Evolutionary conservation across 345 rosid genomes (phyloP).

Genomic region (Aquilaria sinensis): DNA sequence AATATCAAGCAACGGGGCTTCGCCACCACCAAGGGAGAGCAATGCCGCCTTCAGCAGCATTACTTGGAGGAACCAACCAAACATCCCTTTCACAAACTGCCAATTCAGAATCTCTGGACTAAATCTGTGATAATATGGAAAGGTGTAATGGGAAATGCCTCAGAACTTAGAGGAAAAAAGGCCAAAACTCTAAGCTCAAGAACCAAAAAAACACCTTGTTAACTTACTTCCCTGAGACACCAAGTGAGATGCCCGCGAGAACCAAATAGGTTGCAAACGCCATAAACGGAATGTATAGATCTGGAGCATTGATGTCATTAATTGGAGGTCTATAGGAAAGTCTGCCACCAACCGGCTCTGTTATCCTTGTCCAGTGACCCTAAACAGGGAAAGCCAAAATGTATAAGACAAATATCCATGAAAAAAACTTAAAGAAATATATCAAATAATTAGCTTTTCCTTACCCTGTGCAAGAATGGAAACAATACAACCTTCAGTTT

Average conservation of each 20-base stretch:
- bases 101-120: conserved; percentile 51
- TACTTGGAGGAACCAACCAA: conserved; percentile 47
- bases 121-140: conserved; percentile 20
- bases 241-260: conserved; percentile 61
- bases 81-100: conserved; percentile 49
- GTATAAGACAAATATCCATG: not conserved
- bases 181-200: not conserved
- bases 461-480: conserved; percentile 47
- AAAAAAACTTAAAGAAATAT: not conserved
- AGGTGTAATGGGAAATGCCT: not conserved
- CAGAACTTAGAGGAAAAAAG: not conserved
- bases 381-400: conserved; percentile 10
- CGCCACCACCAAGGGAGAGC: conserved; percentile 45
- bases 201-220: not conserved
- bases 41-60: conserved; percentile 39
- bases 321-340: conserved; percentile 65
- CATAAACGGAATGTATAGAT: conserved; percentile 71
- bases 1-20: conserved; percentile 42
- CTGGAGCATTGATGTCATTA: conserved; percentile 71
- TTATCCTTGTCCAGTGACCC: conserved; percentile 74
- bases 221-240: conserved; percentile 55
- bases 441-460: conserved; percentile 4
- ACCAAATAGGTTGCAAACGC: conserved; percentile 63
- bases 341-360: conserved; percentile 64
- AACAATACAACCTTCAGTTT: conserved; percentile 46